These are phyloP conservation scores for Ulmus americana DNA, from an alignment of 331 rosid species.

Conservation along the genomic window DNA sequence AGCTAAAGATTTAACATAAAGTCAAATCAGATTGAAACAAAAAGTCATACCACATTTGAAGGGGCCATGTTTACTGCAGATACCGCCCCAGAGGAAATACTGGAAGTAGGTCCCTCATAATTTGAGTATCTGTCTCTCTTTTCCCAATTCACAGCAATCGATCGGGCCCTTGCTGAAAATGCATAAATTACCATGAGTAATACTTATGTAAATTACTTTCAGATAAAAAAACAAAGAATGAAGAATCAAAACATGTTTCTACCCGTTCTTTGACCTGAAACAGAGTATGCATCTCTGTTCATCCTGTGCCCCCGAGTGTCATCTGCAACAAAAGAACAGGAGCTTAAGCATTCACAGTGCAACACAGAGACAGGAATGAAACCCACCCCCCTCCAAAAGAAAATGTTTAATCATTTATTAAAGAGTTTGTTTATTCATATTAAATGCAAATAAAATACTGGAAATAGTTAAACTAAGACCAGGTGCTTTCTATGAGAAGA, in stretches of 20 bases:
- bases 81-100: slow-evolving; percentile 45
- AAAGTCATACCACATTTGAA: slow-evolving; percentile 47
- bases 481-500: no score
- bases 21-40: slow-evolving; percentile 22
- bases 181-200: slow-evolving; percentile 13
- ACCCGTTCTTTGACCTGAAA: slow-evolving; percentile 75
- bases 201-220: slow-evolving; percentile 20
- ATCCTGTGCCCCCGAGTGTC: slow-evolving; percentile 57
- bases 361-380: no score
- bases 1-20: slow-evolving; percentile 5
- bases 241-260: slow-evolving; percentile 6
- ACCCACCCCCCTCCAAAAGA: no score
- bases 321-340: slow-evolving; percentile 34
- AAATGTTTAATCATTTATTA: no score
- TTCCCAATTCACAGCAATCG: slow-evolving; percentile 66
- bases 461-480: no score
- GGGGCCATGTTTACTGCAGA: slow-evolving; percentile 45
- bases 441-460: no score
- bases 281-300: slow-evolving; percentile 50
- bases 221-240: slow-evolving; percentile 20
- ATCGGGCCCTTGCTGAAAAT: slow-evolving; percentile 62
- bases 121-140: slow-evolving; percentile 65
- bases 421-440: no score
- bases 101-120: slow-evolving; percentile 51
- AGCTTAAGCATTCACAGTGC: no score